These are phyloP conservation scores for Neurospora cerealis DNA, from an alignment of 495 filamentous ascomycete genomes.

Conservation along the genomic window DNA sequence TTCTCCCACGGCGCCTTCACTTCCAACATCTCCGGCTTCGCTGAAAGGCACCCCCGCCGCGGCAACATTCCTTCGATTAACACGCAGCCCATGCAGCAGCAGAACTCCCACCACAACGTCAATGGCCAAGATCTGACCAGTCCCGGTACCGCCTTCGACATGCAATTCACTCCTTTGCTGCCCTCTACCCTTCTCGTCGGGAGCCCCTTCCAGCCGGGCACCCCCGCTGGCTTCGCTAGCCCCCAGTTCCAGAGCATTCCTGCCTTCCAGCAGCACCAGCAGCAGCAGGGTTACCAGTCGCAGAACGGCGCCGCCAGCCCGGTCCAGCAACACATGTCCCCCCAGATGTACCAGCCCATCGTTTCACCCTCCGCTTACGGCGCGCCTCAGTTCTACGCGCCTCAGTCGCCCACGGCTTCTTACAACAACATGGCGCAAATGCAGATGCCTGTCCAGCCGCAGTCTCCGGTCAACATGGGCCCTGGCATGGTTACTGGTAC, in stretches of 20 bases:
- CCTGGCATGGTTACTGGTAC: constrained; percentile 80
- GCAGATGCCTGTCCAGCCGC: constrained; percentile 36
- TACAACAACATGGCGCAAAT: constrained; percentile 54
- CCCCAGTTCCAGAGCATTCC: constrained; percentile 83
- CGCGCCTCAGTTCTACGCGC: constrained; percentile 62
- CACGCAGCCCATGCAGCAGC: constrained; percentile 52
- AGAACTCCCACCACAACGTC: constrained; percentile 29
- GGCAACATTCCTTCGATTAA: constrained; percentile 91
- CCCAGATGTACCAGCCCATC: constrained; percentile 67
- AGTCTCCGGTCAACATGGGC: constrained; percentile 60
- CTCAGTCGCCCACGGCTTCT: constrained; percentile 77
- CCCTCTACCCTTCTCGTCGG: constrained; percentile 91
- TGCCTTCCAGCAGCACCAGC: constrained; percentile 55
- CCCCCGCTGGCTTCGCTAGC: constrained; percentile 77
- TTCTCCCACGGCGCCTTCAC: constrained; percentile 87
- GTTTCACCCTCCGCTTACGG: constrained; percentile 67
- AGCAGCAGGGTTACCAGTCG: constrained; percentile 51
- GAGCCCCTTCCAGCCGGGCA: constrained; percentile 93
- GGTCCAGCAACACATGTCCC: constrained; percentile 47
- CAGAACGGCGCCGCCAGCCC: constrained; percentile 39
- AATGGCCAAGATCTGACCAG: constrained; percentile 67
- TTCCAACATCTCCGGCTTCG: constrained; percentile 70
- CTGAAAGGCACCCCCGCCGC: constrained; percentile 70
- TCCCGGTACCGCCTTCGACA: constrained; percentile 83
- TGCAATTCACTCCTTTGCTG: constrained; percentile 95